Evolutionary conservation across 305 asterid species (phyloP).

Genomic region (Fraxinus paxiana): DNA sequence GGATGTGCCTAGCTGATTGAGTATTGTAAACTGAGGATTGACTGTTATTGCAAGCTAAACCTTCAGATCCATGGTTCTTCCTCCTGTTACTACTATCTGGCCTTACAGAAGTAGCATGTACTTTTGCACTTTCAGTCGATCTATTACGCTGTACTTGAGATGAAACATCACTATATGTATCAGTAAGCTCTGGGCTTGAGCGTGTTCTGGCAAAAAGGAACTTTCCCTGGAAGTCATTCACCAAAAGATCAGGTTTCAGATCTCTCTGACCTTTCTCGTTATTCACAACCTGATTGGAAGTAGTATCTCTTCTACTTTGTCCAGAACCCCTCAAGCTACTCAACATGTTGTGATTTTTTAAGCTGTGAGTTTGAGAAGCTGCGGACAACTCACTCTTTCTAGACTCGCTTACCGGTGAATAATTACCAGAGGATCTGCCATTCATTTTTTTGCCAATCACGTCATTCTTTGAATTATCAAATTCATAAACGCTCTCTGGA

Average conservation of each 20-base stretch:
- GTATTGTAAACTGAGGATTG: conserved; percentile 47
- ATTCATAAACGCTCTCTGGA: conserved; percentile 34
- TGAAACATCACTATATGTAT: conserved; percentile 49
- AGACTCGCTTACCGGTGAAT: conserved; percentile 38
- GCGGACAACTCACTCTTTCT: conserved; percentile 33
- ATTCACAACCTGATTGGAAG: conserved; percentile 39
- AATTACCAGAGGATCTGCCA: conserved; percentile 34
- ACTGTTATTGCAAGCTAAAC: conserved; percentile 45
- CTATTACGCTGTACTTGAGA: conserved; percentile 27
- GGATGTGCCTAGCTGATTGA: conserved; percentile 37
- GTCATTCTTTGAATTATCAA: conserved; percentile 34
- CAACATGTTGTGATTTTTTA: conserved; percentile 40
- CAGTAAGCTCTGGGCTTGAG: conserved; percentile 94
- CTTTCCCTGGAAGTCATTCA: conserved; percentile 56
- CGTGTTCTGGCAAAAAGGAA: conserved; percentile 75
- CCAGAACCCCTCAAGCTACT: conserved; percentile 41
- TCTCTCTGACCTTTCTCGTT: conserved; percentile 53
- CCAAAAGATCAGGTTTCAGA: conserved; percentile 52
- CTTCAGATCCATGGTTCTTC: conserved; percentile 47
- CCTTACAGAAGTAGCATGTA: conserved; percentile 36
- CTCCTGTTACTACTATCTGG: conserved; percentile 44
- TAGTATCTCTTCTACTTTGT: conserved; percentile 39
- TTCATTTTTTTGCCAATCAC: conserved; percentile 36
- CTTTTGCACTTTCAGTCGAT: conserved; percentile 46
- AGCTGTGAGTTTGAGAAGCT: conserved; percentile 45